These are phyloP conservation scores for Aspergillus brasiliensis DNA, from an alignment of 2,329 filamentous ascomycete genomes.

Conservation along the genomic window DNA sequence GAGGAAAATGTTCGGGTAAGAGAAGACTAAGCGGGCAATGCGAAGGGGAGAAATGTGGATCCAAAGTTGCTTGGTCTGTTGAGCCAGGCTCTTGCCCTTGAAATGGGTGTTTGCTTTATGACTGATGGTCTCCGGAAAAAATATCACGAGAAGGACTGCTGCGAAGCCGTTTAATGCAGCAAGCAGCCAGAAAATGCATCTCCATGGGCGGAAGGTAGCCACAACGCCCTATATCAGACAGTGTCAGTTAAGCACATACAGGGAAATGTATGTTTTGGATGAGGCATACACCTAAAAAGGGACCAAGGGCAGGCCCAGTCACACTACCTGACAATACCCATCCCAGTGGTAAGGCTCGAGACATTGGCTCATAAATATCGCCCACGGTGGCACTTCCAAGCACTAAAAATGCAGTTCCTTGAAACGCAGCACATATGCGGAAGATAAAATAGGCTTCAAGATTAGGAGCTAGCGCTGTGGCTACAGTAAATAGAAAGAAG, in stretches of 20 bases:
- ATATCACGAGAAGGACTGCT: slow-evolving; percentile 61
- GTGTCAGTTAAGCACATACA: slow-evolving; percentile 33
- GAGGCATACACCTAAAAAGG: slow-evolving; percentile 38
- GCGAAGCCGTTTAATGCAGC: slow-evolving; percentile 66
- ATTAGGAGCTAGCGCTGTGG: slow-evolving; percentile 71
- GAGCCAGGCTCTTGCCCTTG: slow-evolving; percentile 51
- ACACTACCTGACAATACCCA: slow-evolving; percentile 74
- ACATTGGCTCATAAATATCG: slow-evolving; percentile 66
- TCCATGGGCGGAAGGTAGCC: slow-evolving; percentile 72
- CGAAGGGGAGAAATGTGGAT: slow-evolving; percentile 68
- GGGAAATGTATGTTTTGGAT: not conserved
- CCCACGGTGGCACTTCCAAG: slow-evolving; percentile 71
- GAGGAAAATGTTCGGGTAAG: slow-evolving; percentile 69
- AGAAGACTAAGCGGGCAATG: slow-evolving; percentile 62
- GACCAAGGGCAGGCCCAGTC: slow-evolving; percentile 69
- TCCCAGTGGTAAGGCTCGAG: slow-evolving; percentile 70
- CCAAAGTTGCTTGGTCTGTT: slow-evolving; percentile 60
- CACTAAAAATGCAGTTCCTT: slow-evolving; percentile 73
- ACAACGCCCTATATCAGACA: slow-evolving; percentile 70
- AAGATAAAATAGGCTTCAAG: slow-evolving; percentile 73
- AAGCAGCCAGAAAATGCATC: slow-evolving; percentile 77
- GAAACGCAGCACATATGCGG: slow-evolving; percentile 71
- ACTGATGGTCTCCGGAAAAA: slow-evolving; percentile 74
- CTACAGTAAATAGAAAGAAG: slow-evolving; percentile 70
- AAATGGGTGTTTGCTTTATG: slow-evolving; percentile 65